A percentile compares a stretch with the other conserved stretches of the same genome.
Conservation (phyloP, 2,329 filamentous ascomycete genomes). For the Beauveria varroae region DNA sequence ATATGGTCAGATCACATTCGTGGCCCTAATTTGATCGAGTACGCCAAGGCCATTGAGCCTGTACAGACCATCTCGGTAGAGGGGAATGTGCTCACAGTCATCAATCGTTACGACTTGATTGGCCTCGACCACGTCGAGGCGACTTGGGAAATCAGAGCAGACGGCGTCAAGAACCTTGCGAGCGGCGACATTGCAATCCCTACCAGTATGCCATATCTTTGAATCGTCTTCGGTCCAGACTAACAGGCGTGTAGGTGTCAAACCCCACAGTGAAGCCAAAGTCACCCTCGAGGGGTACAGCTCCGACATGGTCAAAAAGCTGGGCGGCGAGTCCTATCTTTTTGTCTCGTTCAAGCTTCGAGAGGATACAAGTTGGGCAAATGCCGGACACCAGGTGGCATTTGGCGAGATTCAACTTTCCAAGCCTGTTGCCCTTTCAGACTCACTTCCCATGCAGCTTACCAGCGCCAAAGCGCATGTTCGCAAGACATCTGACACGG, state of each 20-base stretch:
- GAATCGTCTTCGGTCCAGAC: neutral
- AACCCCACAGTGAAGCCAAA: slow-evolving; percentile 20
- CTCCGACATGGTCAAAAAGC: slow-evolving; percentile 16
- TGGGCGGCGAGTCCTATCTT: slow-evolving; percentile 37
- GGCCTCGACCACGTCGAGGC: slow-evolving; percentile 42
- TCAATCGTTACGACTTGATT: slow-evolving; percentile 49
- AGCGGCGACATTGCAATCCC: slow-evolving; percentile 33
- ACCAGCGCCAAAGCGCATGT: slow-evolving; percentile 19
- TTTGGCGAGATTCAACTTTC: slow-evolving; percentile 39
- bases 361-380: slow-evolving; percentile 41
- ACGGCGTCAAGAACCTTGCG: slow-evolving; percentile 26
- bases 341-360: slow-evolving; percentile 39
- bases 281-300: slow-evolving; percentile 27
- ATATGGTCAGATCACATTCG: slow-evolving; percentile 38
- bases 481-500: slow-evolving; percentile 10
- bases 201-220: slow-evolving; percentile 22
- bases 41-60: slow-evolving; percentile 52
- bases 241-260: slow-evolving; percentile 33
- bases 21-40: slow-evolving; percentile 44
- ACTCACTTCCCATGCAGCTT: slow-evolving; percentile 14
- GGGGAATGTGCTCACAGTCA: slow-evolving; percentile 34
- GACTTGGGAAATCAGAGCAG: slow-evolving; percentile 33
- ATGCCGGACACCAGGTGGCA: slow-evolving; percentile 43
- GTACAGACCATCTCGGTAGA: slow-evolving; percentile 42
- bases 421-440: slow-evolving; percentile 23